Percentiles rank a stretch among this genome's conserved stretches.
Evolutionary conservation across 2,329 filamentous ascomycete species (phyloP).

Genomic region (Lecanicillium sp.): DNA sequence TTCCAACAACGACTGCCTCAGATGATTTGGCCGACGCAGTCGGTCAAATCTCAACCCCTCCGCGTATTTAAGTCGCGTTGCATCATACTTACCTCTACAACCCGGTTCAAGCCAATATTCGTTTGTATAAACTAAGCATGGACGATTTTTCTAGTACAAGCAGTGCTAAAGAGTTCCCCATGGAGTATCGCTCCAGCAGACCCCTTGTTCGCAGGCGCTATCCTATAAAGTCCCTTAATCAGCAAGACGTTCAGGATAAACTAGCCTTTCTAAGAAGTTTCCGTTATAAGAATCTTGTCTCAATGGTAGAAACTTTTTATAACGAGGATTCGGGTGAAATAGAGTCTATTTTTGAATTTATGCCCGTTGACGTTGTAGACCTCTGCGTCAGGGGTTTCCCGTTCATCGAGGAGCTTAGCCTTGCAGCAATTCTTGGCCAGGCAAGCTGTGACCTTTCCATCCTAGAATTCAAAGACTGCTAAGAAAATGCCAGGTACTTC

Average conservation of each 20-base stretch:
- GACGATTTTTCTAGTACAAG: neutral
- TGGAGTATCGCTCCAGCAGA: neutral
- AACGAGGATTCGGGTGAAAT: conserved; percentile 1
- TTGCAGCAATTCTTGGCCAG: conserved; percentile 1
- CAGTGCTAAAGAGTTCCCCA: neutral
- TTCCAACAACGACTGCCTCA: too few species aligned
- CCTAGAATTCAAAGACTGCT: neutral
- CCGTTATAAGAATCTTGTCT: conserved; percentile 1
- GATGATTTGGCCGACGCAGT: too few species aligned
- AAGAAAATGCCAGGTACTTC: neutral
- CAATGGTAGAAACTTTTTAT: neutral
- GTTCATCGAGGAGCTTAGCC: conserved; percentile 2
- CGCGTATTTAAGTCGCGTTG: neutral
- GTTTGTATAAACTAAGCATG: neutral
- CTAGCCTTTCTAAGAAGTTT: neutral
- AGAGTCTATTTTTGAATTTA: conserved; percentile 1
- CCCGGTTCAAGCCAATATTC: neutral
- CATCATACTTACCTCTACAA: neutral
- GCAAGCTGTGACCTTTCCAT: neutral
- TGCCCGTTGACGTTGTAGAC: conserved; percentile 1
- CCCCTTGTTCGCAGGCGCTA: neutral
- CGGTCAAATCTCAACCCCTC: neutral
- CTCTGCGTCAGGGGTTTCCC: conserved; percentile 1
- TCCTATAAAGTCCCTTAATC: neutral
- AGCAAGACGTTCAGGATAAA: conserved; percentile 1